Evolutionary conservation across 2,329 filamentous ascomycete genomes (phyloP), one percentile per base, ranked within the genome.

Genomic region (Sporothrix luriei): DNA sequence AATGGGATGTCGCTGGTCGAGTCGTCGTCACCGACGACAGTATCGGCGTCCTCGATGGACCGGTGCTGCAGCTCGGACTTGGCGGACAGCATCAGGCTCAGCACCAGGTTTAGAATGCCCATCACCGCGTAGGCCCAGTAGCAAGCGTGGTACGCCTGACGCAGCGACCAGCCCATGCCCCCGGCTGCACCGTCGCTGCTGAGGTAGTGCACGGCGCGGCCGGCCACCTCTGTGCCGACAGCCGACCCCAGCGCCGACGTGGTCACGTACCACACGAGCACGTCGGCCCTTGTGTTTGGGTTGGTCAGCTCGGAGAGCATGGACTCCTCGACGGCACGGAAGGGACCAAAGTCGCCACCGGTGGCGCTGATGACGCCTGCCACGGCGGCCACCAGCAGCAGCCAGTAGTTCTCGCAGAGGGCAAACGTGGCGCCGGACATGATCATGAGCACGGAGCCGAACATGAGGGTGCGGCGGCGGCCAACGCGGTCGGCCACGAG

Each of bases 261-360:
- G 19, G 84, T 87, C 52, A 89, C 84, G 74, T 91, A 89, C 88
- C 88, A 91, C 10, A 85, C 83, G 70, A 90, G 80, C n/a, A 91
- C 87, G 76, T 90, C 87, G 16, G 86, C 80, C 61, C 88, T 79
- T 0, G 83, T 84, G 40, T 81, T 77, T 0, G 84, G 81, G 0
- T 79, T 82, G 0, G 87, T 89, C 57, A 90, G 80, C 75, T 90
- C 86, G 5, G 87, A 85, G 9, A 90, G 76, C 46, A 85, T 87
- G 0, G 85, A 87, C 79, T 91, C 88, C 75, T 91, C 89, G 43
- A 91, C 86, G 3, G 87, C 87, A 49, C 88, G 81, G 73, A 91
- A 91, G 0, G 89, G 88, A 0, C 88, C 89, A 75, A 90, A 89
- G 73, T 91, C 89, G 19, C 87, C 84, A 7, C 88, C 88, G 2